Base-by-base conservation (phyloP, 1,139 yeast species). In the Lodderomyces parapsilosis region DNA sequence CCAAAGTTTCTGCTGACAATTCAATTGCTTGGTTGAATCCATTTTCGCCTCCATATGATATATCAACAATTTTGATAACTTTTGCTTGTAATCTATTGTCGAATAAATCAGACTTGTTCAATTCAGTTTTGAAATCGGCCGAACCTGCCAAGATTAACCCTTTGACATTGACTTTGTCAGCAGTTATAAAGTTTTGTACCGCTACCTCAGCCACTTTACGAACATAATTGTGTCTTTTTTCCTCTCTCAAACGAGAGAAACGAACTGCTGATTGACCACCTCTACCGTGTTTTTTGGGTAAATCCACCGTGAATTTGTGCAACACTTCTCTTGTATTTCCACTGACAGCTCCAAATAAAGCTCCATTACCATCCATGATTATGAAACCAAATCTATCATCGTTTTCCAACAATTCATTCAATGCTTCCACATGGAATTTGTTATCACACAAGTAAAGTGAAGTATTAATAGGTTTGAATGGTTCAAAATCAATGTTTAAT, bases 231-330 rank as follows among this genome's bases (percentile, higher is more conserved):
- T 94, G 99, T 76, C 99, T 89, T 68, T 93, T 93, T 73, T 94
- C 99, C 58, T 93, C 99, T 81, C 99, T 87, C 67, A 93, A 80
- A 78, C 99, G 91, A 37, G 97, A 86, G 76, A 93, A 93, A 88
- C 99, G 98, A 55, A 93, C 66, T 38, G 99, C 99, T 49, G 99
- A 93, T 76, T 93, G 99, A 85, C 99, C 99, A 86, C 99, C 99
- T 79, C 99, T 87, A 59, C 99, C 99, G 76, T 93, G 99, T 87
- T 93, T 93, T 75, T 93, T 93, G 56, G 99, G 99, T 60, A 93
- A 78, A 67, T 93, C 99, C 47, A 93, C 99, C 2, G 96, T 86
- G 71, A 93, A 93, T 68, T 93, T 93, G 69, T 93, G 96, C 62
- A 93, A 75, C 41, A 93, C 87, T 52, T 94, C 97, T 75, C 99